Evolutionary conservation across 2,329 filamentous ascomycete species (phyloP).

Genomic region (Penicillium thymicola): DNA sequence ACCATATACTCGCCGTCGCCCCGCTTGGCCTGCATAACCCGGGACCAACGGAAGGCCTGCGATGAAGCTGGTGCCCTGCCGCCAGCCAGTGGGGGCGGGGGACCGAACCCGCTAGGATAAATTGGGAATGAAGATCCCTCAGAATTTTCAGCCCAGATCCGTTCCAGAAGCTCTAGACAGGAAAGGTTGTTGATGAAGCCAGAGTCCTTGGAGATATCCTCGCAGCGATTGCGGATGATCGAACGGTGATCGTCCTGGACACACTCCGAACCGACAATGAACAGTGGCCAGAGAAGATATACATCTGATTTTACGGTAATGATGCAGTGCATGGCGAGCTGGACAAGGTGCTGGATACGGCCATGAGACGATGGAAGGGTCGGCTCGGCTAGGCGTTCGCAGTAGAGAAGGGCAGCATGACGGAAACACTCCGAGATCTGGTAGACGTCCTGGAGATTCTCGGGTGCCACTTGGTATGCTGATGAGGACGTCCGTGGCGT

Average conservation of each 20-base stretch:
- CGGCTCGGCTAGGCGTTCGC: conserved; percentile 79
- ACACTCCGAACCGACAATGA: conserved; percentile 85
- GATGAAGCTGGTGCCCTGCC: conserved; percentile 11
- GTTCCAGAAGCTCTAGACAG: conserved; percentile 79
- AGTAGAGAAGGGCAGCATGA: conserved; percentile 83
- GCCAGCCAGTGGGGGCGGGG: conserved; percentile 15
- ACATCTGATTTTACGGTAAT: conserved; percentile 78
- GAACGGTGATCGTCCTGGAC: conserved; percentile 75
- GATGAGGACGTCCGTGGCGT: conserved; percentile 28
- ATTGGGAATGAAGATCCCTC: conserved; percentile 23
- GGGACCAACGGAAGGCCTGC: conserved; percentile 38
- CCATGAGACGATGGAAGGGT: conserved; percentile 67
- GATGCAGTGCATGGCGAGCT: conserved; percentile 78
- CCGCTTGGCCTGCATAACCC: conserved; percentile 37
- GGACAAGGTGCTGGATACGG: conserved; percentile 79
- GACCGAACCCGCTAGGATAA: conserved; percentile 19
- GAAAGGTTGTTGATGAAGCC: conserved; percentile 93
- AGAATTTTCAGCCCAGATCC: conserved; percentile 63
- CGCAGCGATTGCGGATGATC: conserved; percentile 74
- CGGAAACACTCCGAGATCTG: conserved; percentile 89
- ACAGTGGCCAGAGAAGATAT: conserved; percentile 89
- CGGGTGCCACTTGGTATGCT: conserved; percentile 44
- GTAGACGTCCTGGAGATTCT: conserved; percentile 69
- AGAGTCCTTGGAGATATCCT: conserved; percentile 81
- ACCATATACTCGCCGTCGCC: conserved; percentile 41